Base-by-base conservation (phyloP, 176 grass and related monocot species). In the Calamus simplicifolius region DNA sequence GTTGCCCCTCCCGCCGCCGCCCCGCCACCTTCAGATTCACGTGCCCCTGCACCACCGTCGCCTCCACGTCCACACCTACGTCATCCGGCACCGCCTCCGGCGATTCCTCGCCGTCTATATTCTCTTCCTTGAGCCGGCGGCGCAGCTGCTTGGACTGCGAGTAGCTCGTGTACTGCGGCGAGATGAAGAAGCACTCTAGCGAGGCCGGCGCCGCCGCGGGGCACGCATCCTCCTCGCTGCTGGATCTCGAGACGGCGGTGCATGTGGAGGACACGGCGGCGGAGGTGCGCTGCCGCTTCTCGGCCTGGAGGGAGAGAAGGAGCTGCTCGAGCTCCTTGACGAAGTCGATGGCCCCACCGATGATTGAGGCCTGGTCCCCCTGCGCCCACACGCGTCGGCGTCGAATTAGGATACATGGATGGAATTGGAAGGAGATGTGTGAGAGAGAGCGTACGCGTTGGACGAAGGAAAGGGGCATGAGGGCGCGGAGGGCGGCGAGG, bases 321-420 rank as follows among this genome's bases (percentile, higher is more conserved):
- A 80, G 84, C 70, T 98, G 94, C 70, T 98, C 94, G 0, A 98
- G 84, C 69, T 79, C 76, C 79, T 98, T 98, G 69, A 98, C 79
- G 70, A 88, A 98, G 71, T 98, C 75, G 81, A 98, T 93, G 25
- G 88, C 88, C 16, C 94, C 94, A 0, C 88, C 85, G 4, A 98
- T 81, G 62, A 98, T 86, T 17, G 94, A 92, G 3, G 94, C 94
- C 18, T 98, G 94, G 77, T 98, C 94, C 21, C 94, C 85, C 93
- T 97, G 49, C 8, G 35, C 8, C 35, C 35, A 43, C 8, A 43
- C 8, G 12, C 35, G 10, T 12, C 10, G 5, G 12, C 35, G 35
- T 43, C 35, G 12, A 43, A 43, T 43, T 7, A 43, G 35, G 35
- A 43, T 12, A 43, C 1, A 12, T 43, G 35, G 35, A 13, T 43